Evolutionary conservation across 306 rosid species (phyloP).

Genomic region (Quercus engelmannii): DNA sequence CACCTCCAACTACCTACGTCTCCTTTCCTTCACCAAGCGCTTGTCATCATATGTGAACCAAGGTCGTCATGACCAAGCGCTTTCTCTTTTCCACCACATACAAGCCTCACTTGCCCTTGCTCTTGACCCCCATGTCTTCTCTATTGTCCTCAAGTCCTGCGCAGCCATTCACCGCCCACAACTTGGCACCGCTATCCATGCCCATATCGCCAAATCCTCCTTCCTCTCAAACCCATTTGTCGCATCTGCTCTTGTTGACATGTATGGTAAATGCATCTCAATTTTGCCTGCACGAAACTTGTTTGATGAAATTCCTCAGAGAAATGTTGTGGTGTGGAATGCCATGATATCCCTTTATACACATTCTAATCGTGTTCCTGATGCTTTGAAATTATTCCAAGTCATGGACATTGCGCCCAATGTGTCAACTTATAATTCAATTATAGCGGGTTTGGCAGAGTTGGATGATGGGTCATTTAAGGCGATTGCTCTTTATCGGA

Average conservation of each 20-base stretch:
- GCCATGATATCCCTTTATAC: conserved; percentile 53
- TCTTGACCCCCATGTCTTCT: conserved; percentile 77
- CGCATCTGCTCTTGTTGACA: conserved; percentile 45
- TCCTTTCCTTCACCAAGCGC: conserved; percentile 50
- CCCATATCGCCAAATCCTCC: conserved; percentile 52
- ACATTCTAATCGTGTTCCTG: conserved; percentile 19
- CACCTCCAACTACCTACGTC: conserved; percentile 31
- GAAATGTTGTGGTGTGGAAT: conserved; percentile 66
- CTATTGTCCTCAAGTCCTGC: conserved; percentile 77
- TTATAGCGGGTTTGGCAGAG: conserved; percentile 47
- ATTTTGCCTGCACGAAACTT: conserved; percentile 41
- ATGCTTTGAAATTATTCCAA: conserved; percentile 44
- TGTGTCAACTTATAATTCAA: conserved; percentile 53
- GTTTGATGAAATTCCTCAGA: conserved; percentile 59
- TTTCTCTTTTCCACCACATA: conserved; percentile 58
- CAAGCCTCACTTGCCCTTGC: conserved; percentile 44
- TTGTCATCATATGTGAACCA: conserved; percentile 45
- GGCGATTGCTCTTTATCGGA: conserved; percentile 49
- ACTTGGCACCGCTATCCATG: conserved; percentile 64
- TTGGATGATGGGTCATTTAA: conserved; percentile 33
- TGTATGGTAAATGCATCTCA: conserved; percentile 61
- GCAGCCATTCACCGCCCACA: conserved; percentile 42
- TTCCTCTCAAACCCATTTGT: conserved; percentile 51
- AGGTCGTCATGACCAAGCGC: conserved; percentile 52
- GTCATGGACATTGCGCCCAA: conserved; percentile 49